Conservation (phyloP, 1,284 basidiomycete species). For the Trametes polyzona region DNA sequence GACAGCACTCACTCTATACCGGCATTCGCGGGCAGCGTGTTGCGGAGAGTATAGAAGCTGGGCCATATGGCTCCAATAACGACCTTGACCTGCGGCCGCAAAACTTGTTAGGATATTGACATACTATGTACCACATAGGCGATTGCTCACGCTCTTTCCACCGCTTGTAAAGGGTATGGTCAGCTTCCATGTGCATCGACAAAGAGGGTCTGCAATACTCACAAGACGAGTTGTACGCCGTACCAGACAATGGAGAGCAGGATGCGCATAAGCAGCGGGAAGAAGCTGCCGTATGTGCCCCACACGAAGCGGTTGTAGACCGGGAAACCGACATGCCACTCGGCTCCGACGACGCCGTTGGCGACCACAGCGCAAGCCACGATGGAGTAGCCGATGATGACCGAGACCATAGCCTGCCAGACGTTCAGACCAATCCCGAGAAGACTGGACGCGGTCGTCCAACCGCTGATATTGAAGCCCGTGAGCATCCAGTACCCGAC, state of each 20-base stretch:
- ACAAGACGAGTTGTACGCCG: conserved; percentile 26
- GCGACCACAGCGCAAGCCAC: conserved; percentile 21
- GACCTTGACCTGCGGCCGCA: conserved; percentile 20
- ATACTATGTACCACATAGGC: too few relatives aligned
- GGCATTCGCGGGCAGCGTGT: conserved; percentile 16
- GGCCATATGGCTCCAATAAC: conserved; percentile 24
- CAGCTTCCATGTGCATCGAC: not conserved
- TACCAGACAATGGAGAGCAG: conserved; percentile 29
- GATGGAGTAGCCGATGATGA: conserved; percentile 25
- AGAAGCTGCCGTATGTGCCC: conserved; percentile 29
- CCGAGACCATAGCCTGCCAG: conserved; percentile 28
- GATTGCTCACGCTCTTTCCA: conserved; percentile 15
- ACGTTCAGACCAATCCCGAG: conserved; percentile 27
- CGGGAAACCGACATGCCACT: conserved; percentile 30
- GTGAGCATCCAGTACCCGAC: conserved; percentile 30
- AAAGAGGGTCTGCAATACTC: too few relatives aligned
- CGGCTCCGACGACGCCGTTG: conserved; percentile 25
- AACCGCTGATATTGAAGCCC: conserved; percentile 28
- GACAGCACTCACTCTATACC: conserved; percentile 17
- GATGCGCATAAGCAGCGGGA: conserved; percentile 29
- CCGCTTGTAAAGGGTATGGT: not conserved
- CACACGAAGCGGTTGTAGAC: conserved; percentile 28
- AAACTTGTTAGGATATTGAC: not conserved
- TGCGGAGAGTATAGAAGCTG: conserved; percentile 20
- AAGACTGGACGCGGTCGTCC: conserved; percentile 28